Conservation (phyloP, 495 filamentous ascomycete species). For the Rostrohypoxylon terebratum region DNA sequence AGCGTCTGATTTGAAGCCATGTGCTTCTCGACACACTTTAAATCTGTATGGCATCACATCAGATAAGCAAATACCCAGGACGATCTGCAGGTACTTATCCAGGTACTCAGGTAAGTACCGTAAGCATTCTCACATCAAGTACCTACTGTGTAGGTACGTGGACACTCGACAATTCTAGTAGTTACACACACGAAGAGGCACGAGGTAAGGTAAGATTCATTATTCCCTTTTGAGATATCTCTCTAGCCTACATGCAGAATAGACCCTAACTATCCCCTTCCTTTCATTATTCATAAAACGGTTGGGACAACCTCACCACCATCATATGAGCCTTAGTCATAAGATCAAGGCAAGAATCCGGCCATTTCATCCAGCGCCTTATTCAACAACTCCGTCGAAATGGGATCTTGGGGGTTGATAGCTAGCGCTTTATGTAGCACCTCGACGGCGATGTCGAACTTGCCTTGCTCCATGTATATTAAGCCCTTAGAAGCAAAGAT, state of each 20-base stretch:
- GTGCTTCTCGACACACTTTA: constrained; percentile 7
- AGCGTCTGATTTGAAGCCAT: not conserved
- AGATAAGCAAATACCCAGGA: not conserved
- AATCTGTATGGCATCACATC: not conserved
- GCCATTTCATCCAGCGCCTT: constrained; percentile 79
- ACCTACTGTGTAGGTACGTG: too few relatives aligned
- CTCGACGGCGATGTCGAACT: constrained; percentile 74
- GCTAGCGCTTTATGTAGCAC: constrained; percentile 79
- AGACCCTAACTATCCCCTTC: constrained; percentile 9
- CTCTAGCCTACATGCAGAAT: constrained; percentile 3
- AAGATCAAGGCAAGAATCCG: constrained; percentile 25
- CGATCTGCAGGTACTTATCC: not conserved
- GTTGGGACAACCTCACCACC: not conserved
- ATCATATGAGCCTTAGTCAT: not conserved
- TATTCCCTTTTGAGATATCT: constrained; percentile 4
- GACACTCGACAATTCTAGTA: not conserved
- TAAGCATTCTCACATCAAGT: not conserved
- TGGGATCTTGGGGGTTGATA: constrained; percentile 74
- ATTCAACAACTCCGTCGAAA: constrained; percentile 78
- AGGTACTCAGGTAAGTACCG: not conserved
- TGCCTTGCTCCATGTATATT: constrained; percentile 73
- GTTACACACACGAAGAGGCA: not conserved
- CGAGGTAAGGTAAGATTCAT: not conserved
- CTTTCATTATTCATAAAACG: constrained; percentile 21
- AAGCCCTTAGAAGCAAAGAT: constrained; percentile 81